Percentiles rank a stretch among this genome's conserved stretches.
Conservation (phyloP, 2,329 filamentous ascomycete genomes). For the Neofusicoccum kwambonambiense region DNA sequence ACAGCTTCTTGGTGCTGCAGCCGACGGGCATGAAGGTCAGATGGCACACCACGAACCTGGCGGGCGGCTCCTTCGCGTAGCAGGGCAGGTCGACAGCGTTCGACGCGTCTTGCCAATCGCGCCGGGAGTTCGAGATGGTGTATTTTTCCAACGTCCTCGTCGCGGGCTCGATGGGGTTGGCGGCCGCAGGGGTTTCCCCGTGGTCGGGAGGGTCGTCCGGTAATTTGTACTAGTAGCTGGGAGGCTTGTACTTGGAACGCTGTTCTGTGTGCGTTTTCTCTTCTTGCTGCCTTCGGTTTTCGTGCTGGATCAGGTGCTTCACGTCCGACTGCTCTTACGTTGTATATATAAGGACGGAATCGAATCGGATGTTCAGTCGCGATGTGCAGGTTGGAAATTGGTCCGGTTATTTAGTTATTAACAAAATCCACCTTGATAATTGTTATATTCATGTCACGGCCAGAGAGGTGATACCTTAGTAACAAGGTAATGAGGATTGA, state of each 20-base stretch:
- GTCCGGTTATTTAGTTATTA: too few relatives aligned
- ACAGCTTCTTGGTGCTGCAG: slow-evolving; percentile 5
- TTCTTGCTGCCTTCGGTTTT: not conserved
- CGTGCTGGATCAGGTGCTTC: too few relatives aligned
- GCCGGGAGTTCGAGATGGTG: not conserved
- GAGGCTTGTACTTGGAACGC: not conserved
- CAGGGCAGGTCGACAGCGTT: not conserved
- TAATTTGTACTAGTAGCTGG: not conserved
- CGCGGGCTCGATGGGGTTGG: not conserved
- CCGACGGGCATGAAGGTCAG: not conserved
- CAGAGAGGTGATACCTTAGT: too few relatives aligned
- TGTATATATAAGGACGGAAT: too few relatives aligned
- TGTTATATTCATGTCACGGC: too few relatives aligned
- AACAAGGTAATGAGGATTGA: too few relatives aligned
- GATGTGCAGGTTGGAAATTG: too few relatives aligned
- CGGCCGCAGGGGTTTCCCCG: not conserved
- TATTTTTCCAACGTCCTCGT: not conserved
- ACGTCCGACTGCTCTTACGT: too few relatives aligned
- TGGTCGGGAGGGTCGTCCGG: not conserved
- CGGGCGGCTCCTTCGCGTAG: not conserved
- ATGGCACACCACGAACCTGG: not conserved
- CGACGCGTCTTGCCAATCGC: not conserved
- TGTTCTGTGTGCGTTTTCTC: too few relatives aligned
- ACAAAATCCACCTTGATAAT: too few relatives aligned
- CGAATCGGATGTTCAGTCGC: too few relatives aligned